phyloP scores from a whole-genome alignment of 1,284 basidiomycete species.

The Cronartium quercuum region DNA sequence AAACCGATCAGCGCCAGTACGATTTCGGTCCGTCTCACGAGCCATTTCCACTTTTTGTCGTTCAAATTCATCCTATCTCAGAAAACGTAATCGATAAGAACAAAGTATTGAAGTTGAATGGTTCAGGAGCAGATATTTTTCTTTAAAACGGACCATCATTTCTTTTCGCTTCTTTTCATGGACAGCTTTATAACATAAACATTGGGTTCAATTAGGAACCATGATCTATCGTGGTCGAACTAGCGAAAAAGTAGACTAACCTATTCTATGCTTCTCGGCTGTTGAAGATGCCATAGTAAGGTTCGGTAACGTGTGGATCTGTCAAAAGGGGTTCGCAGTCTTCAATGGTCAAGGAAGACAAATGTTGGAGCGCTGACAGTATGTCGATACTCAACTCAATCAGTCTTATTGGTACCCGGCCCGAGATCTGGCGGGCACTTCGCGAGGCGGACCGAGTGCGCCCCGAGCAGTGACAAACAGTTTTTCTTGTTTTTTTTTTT shows the following conservation, averaged over 20 bases:
- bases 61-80: conserved; percentile 66
- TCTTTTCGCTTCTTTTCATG: conserved; percentile 66
- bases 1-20: conserved; percentile 64
- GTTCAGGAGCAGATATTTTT: neutral
- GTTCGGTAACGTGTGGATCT: no score
- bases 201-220: neutral
- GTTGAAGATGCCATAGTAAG: conserved; percentile 33
- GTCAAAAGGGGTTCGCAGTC: no score
- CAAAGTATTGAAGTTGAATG: no score
- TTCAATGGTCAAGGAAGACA: no score
- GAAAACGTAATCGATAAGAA: neutral
- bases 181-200: conserved; percentile 11
- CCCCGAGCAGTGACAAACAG: no score
- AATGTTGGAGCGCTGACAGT: no score
- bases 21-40: conserved; percentile 48
- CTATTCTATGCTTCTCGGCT: conserved; percentile 36
- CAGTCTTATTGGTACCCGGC: no score
- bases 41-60: conserved; percentile 79
- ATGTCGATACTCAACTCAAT: no score
- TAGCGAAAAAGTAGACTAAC: neutral
- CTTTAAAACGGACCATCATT: conserved; percentile 55
- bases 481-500: no score
- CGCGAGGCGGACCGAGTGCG: no score
- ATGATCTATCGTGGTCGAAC: neutral
- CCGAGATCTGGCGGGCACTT: no score